Percentiles rank a stretch among this genome's conserved stretches.
phyloP scores from a whole-genome alignment of 805 yeast genomes.

The Pichia nakasei region DNA sequence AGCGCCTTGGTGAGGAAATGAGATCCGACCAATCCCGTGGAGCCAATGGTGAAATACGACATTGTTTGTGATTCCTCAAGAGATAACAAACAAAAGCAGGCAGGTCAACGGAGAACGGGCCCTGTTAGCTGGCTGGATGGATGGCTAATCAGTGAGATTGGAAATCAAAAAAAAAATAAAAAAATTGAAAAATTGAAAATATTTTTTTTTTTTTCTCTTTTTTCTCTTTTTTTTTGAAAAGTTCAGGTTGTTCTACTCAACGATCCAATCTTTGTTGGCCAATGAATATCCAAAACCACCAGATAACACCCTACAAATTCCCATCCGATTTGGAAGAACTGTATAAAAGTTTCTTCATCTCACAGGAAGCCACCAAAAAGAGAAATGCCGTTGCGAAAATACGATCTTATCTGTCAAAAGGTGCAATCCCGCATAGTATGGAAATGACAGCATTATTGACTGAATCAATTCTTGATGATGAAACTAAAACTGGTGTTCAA shows the following conservation, averaged over 20 bases:
- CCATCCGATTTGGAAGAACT: slow-evolving; percentile 37
- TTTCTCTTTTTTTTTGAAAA: too few relatives aligned
- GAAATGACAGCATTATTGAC: slow-evolving; percentile 56
- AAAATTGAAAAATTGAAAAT: too few relatives aligned
- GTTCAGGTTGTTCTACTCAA: too few relatives aligned
- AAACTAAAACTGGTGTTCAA: slow-evolving; percentile 8
- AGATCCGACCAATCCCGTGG: slow-evolving; percentile 73
- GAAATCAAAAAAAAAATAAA: too few relatives aligned
- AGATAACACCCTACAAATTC: slow-evolving; percentile 28
- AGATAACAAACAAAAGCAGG: not conserved
- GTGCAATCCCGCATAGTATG: slow-evolving; percentile 62
- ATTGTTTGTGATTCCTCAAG: not conserved
- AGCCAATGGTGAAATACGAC: slow-evolving; percentile 43
- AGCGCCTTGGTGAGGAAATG: slow-evolving; percentile 41
- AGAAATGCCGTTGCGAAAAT: slow-evolving; percentile 43
- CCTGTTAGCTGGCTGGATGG: too few relatives aligned
- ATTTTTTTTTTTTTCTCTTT: too few relatives aligned
- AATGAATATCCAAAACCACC: slow-evolving; percentile 16
- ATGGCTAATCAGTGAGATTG: too few relatives aligned
- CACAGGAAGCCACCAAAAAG: slow-evolving; percentile 25
- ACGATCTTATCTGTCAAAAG: slow-evolving; percentile 47
- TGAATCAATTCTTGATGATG: slow-evolving; percentile 39
- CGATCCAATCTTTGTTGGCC: not conserved
- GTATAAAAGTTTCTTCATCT: slow-evolving; percentile 42
- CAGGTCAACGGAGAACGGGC: too few relatives aligned